phyloP scores from a whole-genome alignment of 164 flowering plant species.

The Brasenia schreberi region DNA sequence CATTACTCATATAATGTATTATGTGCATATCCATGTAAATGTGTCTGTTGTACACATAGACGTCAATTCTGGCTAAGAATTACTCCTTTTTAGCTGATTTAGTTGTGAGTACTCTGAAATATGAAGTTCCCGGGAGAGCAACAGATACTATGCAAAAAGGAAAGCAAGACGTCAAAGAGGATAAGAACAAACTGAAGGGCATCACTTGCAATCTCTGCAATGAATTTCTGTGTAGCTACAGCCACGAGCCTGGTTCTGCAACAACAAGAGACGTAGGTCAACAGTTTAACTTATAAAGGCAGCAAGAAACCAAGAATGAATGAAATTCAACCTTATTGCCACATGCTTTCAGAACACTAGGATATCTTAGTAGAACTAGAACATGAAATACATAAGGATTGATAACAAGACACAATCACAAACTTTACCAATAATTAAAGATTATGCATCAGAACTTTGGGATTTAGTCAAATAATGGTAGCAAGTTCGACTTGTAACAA shows the following conservation, averaged over 20 bases:
- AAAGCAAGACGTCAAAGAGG: neutral
- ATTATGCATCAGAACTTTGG: neutral
- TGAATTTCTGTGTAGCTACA: conserved; percentile 92
- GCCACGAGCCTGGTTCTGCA: conserved; percentile 85
- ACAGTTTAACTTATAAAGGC: neutral
- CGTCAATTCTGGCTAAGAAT: too few species aligned
- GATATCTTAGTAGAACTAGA: neutral
- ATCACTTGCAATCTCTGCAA: conserved; percentile 86
- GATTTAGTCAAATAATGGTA: too few species aligned
- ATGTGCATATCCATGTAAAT: too few species aligned
- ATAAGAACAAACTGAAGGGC: conserved; percentile 60
- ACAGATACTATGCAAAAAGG: too few species aligned
- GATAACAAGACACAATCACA: neutral
- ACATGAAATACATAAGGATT: neutral
- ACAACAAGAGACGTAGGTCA: conserved; percentile 2
- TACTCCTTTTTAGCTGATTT: too few species aligned
- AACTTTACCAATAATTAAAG: neutral
- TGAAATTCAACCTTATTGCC: neutral
- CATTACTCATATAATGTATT: too few species aligned
- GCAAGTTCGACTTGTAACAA: too few species aligned
- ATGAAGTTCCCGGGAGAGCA: too few species aligned
- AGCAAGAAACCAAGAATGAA: neutral
- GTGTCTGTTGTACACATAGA: too few species aligned
- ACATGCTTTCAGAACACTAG: neutral
- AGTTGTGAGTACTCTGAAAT: too few species aligned